phyloP scores from a whole-genome alignment of 352 stramenopile genomes.

The Blastocystis sp. region DNA sequence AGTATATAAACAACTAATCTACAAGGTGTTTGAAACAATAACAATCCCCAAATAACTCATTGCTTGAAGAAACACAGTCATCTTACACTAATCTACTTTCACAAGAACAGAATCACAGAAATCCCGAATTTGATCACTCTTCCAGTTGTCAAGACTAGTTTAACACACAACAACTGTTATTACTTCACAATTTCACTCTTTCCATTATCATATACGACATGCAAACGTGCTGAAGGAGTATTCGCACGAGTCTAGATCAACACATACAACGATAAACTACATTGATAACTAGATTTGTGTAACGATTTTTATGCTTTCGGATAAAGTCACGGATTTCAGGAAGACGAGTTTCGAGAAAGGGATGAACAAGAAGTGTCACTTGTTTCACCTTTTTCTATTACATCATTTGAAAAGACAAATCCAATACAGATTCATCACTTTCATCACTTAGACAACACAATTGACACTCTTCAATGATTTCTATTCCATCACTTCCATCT shows the following conservation, averaged over 20 bases:
- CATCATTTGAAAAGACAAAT: background rate
- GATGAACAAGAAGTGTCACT: background rate
- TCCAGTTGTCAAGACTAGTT: background rate
- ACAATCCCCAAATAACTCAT: too few relatives aligned
- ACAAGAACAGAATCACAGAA: slow-evolving; percentile 32
- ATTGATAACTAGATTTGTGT: background rate
- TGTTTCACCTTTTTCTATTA: slow-evolving; percentile 18
- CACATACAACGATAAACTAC: background rate
- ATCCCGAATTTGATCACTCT: background rate
- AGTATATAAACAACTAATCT: too few relatives aligned
- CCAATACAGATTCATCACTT: background rate
- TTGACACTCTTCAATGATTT: slow-evolving; percentile 14
- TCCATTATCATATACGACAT: background rate
- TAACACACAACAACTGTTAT: background rate
- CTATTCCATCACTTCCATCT: background rate
- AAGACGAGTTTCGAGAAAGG: background rate
- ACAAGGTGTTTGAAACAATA: too few relatives aligned
- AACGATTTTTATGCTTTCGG: background rate
- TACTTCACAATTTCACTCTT: slow-evolving; percentile 18
- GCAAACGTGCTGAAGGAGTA: slow-evolving; percentile 6
- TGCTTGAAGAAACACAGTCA: background rate
- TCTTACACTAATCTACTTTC: background rate
- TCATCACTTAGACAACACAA: slow-evolving; percentile 1
- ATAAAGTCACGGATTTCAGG: slow-evolving; percentile 10
- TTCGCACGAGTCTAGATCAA: background rate